Conservation (phyloP, 495 filamentous ascomycete genomes). For the Podospora fimiseda region DNA sequence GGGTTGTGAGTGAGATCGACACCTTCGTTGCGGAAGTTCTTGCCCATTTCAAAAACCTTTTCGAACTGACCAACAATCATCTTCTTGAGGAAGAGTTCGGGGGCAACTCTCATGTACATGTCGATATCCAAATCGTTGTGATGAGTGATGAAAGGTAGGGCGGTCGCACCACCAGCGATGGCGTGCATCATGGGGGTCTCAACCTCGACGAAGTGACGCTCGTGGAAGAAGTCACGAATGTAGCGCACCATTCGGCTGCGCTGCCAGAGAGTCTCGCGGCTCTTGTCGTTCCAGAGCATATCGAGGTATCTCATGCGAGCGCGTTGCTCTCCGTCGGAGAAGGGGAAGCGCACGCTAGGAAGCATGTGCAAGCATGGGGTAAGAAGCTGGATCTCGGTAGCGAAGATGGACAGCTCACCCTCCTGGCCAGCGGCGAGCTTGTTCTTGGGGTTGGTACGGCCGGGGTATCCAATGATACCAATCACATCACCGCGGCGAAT, state of each 20-base stretch:
- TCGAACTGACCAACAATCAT: slow-evolving; percentile 84
- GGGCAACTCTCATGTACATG: slow-evolving; percentile 83
- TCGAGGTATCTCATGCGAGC: slow-evolving; percentile 91
- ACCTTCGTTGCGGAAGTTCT: slow-evolving; percentile 92
- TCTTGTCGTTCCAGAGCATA: slow-evolving; percentile 87
- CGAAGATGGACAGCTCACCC: slow-evolving; percentile 92
- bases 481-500: slow-evolving; percentile 88
- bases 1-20: slow-evolving; percentile 91
- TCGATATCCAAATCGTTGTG: slow-evolving; percentile 93
- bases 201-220: slow-evolving; percentile 82
- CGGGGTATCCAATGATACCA: slow-evolving; percentile 80
- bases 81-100: slow-evolving; percentile 92
- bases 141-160: slow-evolving; percentile 89
- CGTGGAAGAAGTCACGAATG: slow-evolving; percentile 81
- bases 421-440: slow-evolving; percentile 57
- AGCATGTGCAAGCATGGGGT: slow-evolving; percentile 91
- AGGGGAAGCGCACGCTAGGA: slow-evolving; percentile 84
- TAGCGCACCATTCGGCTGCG: slow-evolving; percentile 79
- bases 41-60: slow-evolving; percentile 82
- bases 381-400: slow-evolving; percentile 73
- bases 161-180: slow-evolving; percentile 91
- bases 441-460: slow-evolving; percentile 84
- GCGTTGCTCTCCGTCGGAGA: slow-evolving; percentile 85
- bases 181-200: slow-evolving; percentile 97
- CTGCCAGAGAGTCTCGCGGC: slow-evolving; percentile 72